Evolutionary conservation across 2,329 filamentous ascomycete species (phyloP).

Genomic region (Colletotrichum higginsianum): DNA sequence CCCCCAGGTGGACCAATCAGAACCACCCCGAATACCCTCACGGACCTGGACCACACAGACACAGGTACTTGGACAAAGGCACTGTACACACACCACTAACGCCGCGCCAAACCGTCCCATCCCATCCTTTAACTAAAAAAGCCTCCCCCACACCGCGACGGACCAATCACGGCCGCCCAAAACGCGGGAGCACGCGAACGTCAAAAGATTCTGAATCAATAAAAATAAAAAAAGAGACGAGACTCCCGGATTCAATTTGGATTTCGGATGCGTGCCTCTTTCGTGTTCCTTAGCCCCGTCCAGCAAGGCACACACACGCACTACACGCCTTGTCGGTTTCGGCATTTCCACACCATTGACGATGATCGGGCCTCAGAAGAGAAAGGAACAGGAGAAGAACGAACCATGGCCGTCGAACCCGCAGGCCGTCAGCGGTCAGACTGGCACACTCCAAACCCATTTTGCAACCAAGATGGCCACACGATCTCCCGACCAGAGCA

Average conservation of each 20-base stretch:
- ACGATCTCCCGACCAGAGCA: background rate
- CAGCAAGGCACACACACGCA: too few relatives aligned
- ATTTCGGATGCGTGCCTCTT: background rate
- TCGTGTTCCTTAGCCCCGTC: background rate
- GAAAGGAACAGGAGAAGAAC: background rate
- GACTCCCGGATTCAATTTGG: background rate
- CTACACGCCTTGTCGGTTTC: background rate
- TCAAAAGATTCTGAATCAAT: background rate
- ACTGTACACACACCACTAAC: background rate
- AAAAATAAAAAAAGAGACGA: background rate
- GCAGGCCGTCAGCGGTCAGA: background rate
- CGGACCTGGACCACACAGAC: background rate
- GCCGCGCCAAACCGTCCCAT: slow-evolving; percentile 9
- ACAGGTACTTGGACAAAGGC: too few relatives aligned
- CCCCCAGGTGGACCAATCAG: slow-evolving; percentile 1
- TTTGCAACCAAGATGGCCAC: background rate
- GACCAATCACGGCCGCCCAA: background rate
- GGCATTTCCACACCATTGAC: background rate
- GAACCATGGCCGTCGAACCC: background rate
- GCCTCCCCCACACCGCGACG: slow-evolving; percentile 17
- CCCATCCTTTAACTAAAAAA: too few relatives aligned
- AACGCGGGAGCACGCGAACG: slow-evolving; percentile 20
- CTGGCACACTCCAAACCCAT: background rate
- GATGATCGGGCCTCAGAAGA: background rate
- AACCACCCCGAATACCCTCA: background rate